phyloP scores from a whole-genome alignment of 2,329 filamentous ascomycete genomes.

The Thelonectria discophora region DNA sequence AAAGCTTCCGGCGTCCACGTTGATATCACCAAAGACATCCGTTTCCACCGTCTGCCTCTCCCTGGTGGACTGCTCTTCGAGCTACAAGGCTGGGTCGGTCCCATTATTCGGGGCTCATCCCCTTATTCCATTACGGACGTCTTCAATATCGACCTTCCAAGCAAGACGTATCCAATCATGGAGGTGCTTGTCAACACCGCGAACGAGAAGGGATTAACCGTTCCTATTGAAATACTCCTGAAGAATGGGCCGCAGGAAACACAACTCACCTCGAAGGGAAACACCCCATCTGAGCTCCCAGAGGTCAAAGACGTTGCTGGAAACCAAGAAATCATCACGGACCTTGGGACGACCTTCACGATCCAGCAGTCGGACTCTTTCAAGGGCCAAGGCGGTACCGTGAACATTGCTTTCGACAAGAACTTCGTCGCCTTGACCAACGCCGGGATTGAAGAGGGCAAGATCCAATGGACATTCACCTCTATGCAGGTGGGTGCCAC shows the following conservation, averaged over 20 bases:
- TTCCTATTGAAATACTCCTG: not conserved
- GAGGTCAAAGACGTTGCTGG: not conserved
- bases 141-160: not conserved
- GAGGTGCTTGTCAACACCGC: not conserved
- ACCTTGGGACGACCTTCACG: conserved; percentile 6
- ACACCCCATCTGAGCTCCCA: not conserved
- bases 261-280: not conserved
- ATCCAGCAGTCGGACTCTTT: conserved; percentile 21
- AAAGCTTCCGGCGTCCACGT: not conserved
- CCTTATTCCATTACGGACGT: not conserved
- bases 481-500: not conserved
- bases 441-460: not conserved
- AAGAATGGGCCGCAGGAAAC: not conserved
- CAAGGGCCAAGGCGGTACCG: conserved; percentile 16
- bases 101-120: not conserved
- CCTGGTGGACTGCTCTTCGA: not conserved
- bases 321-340: not conserved
- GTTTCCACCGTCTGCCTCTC: not conserved
- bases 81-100: not conserved
- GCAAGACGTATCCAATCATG: not conserved
- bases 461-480: not conserved
- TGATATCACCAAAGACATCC: not conserved
- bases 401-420: conserved; percentile 22
- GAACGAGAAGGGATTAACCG: not conserved
- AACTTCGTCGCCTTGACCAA: not conserved